Percentiles rank a stretch among this genome's conserved stretches.
Conservation (phyloP, 202 grass and related monocot species). For the Zizania palustris region DNA sequence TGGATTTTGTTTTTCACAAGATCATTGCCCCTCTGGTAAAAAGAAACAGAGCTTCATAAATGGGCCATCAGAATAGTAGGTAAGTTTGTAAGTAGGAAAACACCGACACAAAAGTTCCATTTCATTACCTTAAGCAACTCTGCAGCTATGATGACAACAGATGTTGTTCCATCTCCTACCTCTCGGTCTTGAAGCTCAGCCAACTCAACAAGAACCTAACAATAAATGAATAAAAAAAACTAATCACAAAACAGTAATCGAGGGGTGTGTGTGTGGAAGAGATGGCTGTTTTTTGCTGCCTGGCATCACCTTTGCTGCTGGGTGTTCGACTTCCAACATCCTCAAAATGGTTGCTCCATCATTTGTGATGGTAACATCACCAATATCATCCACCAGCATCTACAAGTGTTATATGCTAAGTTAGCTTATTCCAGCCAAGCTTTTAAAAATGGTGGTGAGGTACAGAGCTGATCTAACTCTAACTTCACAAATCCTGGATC, state of each 20-base stretch:
- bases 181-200: slow-evolving; percentile 92
- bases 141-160: slow-evolving; percentile 76
- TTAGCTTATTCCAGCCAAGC: slow-evolving; percentile 25
- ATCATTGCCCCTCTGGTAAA: slow-evolving; percentile 76
- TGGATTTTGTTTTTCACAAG: slow-evolving; percentile 95
- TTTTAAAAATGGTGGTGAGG: neutral
- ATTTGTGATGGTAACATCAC: slow-evolving; percentile 95
- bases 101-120: neutral
- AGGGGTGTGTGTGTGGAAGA: neutral
- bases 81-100: slow-evolving; percentile 23
- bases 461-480: neutral
- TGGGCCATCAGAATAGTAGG: neutral
- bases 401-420: slow-evolving; percentile 28
- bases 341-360: slow-evolving; percentile 94
- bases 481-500: neutral
- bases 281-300: slow-evolving; percentile 16
- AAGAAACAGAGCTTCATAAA: slow-evolving; percentile 26
- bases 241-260: slow-evolving; percentile 18
- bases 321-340: slow-evolving; percentile 95
- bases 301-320: slow-evolving; percentile 73
- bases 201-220: slow-evolving; percentile 92
- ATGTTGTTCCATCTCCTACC: slow-evolving; percentile 95
- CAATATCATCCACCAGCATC: slow-evolving; percentile 96
- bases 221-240: slow-evolving; percentile 2
- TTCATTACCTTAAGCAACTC: slow-evolving; percentile 81